Percentiles rank a stretch among this genome's conserved stretches.
phyloP scores from a whole-genome alignment of 148 eudicot genomes.

The Chenopodium formosanum region DNA sequence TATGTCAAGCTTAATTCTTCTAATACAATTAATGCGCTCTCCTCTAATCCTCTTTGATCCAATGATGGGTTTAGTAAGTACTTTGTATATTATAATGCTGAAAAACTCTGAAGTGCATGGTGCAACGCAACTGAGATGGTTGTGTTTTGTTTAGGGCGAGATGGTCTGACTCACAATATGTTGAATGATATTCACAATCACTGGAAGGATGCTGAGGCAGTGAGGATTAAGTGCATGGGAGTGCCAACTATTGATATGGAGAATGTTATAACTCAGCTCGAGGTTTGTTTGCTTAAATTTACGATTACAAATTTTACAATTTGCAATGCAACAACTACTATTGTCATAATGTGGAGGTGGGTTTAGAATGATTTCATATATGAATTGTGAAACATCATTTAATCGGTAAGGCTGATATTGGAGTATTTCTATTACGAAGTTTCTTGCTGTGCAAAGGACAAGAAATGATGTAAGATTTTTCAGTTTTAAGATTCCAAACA shows the following conservation, averaged over 20 bases:
- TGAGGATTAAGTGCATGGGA: conserved; percentile 95
- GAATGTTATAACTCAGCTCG: conserved; percentile 76
- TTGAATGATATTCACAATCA: conserved; percentile 81
- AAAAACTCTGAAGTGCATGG: background rate
- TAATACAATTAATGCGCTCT: background rate
- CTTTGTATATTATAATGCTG: background rate
- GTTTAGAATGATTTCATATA: background rate
- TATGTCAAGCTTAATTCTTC: background rate
- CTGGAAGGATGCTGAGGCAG: conserved; percentile 86
- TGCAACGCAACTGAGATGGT: conserved; percentile 1
- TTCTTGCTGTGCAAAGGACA: background rate
- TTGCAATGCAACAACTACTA: background rate
- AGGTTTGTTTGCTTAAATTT: conserved; percentile 42
- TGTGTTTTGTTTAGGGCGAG: conserved; percentile 60
- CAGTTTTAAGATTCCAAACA: background rate
- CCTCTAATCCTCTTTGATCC: background rate
- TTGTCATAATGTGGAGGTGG: background rate
- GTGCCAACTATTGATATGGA: conserved; percentile 96
- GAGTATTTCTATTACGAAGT: background rate
- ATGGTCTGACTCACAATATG: conserved; percentile 96
- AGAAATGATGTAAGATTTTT: background rate
- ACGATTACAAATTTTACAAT: background rate
- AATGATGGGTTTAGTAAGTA: background rate
- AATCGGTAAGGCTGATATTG: background rate
- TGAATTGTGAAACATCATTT: background rate